phyloP scores from a whole-genome alignment of 495 filamentous ascomycete species.

The Lepraria neglecta region DNA sequence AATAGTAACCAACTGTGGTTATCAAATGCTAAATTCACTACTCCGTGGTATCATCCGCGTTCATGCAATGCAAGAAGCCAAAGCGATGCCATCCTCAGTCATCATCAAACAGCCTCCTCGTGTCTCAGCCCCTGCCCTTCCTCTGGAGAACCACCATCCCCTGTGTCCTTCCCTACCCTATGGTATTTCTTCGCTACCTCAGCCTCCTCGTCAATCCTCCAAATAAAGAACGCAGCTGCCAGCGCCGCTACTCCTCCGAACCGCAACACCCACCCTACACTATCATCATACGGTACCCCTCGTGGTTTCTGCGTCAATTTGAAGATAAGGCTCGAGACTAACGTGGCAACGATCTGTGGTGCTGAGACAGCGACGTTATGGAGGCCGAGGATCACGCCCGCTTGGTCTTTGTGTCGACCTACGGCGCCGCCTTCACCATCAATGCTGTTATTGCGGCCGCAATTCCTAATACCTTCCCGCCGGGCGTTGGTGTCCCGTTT shows the following conservation, averaged over 20 bases:
- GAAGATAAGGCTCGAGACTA: slow-evolving; percentile 76
- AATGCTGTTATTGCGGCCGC: background rate
- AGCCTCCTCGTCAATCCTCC: slow-evolving; percentile 37
- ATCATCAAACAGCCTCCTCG: slow-evolving; percentile 1
- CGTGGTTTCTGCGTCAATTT: slow-evolving; percentile 72
- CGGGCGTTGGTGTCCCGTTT: slow-evolving; percentile 59
- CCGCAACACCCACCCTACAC: slow-evolving; percentile 76
- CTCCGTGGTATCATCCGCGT: too few relatives aligned
- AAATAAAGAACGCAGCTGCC: slow-evolving; percentile 63
- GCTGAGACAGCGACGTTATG: slow-evolving; percentile 88
- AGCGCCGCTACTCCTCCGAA: slow-evolving; percentile 73
- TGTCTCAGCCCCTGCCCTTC: slow-evolving; percentile 5
- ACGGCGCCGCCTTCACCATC: slow-evolving; percentile 28
- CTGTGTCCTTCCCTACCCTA: background rate
- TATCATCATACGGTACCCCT: slow-evolving; percentile 73
- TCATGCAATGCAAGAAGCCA: too few relatives aligned
- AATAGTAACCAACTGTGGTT: too few relatives aligned
- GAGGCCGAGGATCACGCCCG: slow-evolving; percentile 81
- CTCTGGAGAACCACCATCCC: background rate
- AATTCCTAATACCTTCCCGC: slow-evolving; percentile 13
- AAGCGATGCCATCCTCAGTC: background rate
- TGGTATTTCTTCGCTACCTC: slow-evolving; percentile 18
- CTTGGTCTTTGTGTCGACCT: slow-evolving; percentile 55
- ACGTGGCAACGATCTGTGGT: slow-evolving; percentile 80
- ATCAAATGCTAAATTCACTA: too few relatives aligned